phyloP scores from a whole-genome alignment of 805 yeast species.

The Yarrowia bubula region DNA sequence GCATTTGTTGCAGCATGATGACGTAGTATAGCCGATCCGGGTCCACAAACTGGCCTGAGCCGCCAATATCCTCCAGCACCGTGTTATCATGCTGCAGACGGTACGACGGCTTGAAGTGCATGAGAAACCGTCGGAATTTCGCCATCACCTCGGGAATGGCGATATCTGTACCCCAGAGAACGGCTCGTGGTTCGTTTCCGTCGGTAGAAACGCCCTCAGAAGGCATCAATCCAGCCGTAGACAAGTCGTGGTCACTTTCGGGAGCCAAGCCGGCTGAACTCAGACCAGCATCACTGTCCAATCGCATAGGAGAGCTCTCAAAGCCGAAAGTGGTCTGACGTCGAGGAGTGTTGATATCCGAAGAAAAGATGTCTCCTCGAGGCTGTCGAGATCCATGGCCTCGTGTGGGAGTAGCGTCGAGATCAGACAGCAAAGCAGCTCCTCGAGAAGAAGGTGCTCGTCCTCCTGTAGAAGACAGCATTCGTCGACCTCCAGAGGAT shows the following conservation, averaged over 20 bases:
- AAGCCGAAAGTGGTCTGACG: conserved; percentile 44
- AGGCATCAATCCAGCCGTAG: not conserved
- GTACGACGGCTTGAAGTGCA: conserved; percentile 77
- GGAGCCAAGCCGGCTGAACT: not conserved
- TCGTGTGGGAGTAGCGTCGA: conserved; percentile 9
- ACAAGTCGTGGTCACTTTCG: not conserved
- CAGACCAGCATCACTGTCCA: not conserved
- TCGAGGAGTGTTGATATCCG: conserved; percentile 69
- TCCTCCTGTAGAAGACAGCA: not conserved
- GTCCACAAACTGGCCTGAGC: conserved; percentile 37
- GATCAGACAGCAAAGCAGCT: not conserved
- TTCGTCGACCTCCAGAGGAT: not conserved
- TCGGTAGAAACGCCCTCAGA: conserved; percentile 31
- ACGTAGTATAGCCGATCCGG: conserved; percentile 77
- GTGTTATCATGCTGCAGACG: conserved; percentile 54
- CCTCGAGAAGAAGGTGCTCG: not conserved
- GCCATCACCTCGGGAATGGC: conserved; percentile 84
- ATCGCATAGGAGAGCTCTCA: conserved; percentile 13
- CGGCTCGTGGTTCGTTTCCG: conserved; percentile 74
- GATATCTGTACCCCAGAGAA: conserved; percentile 98
- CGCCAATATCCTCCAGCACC: conserved; percentile 37
- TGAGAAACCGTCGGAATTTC: conserved; percentile 75
- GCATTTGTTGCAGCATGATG: conserved; percentile 68
- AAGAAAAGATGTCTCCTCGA: conserved; percentile 76
- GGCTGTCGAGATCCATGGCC: conserved; percentile 36